Percentiles rank a stretch among this genome's conserved stretches.
Conservation (phyloP, 2,329 filamentous ascomycete species). For the Diplodia intermedia region DNA sequence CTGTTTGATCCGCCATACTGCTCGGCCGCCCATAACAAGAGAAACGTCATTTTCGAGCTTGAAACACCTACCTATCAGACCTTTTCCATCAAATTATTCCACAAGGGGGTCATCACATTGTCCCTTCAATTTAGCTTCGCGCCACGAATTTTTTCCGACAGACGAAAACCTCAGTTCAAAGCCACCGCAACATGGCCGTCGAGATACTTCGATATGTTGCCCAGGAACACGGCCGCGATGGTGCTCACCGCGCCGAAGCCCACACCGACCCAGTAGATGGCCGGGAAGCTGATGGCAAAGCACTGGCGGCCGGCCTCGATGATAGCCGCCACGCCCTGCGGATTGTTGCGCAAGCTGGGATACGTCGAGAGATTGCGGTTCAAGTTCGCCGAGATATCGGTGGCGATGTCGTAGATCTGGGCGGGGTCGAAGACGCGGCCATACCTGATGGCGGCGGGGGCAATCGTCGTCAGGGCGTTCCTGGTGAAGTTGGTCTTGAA, state of each 20-base stretch:
- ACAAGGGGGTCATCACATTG: no score
- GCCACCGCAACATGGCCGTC: conserved; percentile 24
- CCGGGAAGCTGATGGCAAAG: conserved; percentile 65
- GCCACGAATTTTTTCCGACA: no score
- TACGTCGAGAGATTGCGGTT: conserved; percentile 56
- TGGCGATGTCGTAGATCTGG: conserved; percentile 56
- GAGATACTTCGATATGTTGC: conserved; percentile 56
- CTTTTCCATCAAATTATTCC: no score
- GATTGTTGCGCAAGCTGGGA: conserved; percentile 54
- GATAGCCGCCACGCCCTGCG: conserved; percentile 51
- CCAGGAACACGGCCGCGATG: conserved; percentile 64
- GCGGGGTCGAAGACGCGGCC: conserved; percentile 48
- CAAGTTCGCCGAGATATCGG: conserved; percentile 54
- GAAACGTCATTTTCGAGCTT: no score
- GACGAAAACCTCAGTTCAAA: background rate
- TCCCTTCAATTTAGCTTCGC: no score
- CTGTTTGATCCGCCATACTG: no score
- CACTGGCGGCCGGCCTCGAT: conserved; percentile 63
- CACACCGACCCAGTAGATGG: conserved; percentile 68
- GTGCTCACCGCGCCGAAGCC: conserved; percentile 66
- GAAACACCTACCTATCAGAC: no score
- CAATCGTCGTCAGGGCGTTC: conserved; percentile 38
- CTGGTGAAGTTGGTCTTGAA: conserved; percentile 41
- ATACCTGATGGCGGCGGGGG: conserved; percentile 36
- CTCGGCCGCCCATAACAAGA: no score